These are phyloP conservation scores for Nymphaea colorata DNA, from an alignment of 164 flowering plant species.

Conservation along the genomic window DNA sequence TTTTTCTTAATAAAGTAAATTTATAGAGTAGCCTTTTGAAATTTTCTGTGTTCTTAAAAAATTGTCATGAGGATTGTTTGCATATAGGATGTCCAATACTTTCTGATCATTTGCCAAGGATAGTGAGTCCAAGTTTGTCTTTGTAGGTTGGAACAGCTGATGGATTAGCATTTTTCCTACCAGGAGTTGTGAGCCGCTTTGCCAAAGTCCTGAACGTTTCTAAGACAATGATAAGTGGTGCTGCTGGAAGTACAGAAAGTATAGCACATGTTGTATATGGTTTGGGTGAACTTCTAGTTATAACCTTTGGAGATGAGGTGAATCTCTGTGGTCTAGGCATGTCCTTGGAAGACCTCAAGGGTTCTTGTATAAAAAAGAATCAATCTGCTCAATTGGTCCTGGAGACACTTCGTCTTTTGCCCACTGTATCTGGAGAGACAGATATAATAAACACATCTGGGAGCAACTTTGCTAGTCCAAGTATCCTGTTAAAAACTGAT, in stretches of 20 bases:
- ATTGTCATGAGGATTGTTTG: background rate
- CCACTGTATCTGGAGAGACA: background rate
- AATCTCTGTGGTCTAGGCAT: constrained; percentile 26
- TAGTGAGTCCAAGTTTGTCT: background rate
- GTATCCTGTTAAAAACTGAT: constrained; percentile 5
- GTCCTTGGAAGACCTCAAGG: constrained; percentile 11
- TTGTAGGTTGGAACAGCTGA: constrained; percentile 85
- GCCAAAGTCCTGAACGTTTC: constrained; percentile 68
- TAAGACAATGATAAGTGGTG: constrained; percentile 81
- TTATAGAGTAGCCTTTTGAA: background rate
- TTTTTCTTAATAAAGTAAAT: too few species aligned
- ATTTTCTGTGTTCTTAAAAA: background rate
- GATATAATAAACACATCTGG: constrained; percentile 10
- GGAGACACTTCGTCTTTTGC: constrained; percentile 59
- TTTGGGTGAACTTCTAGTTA: constrained; percentile 68
- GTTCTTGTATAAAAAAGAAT: constrained; percentile 9
- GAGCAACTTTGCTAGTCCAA: constrained; percentile 14
- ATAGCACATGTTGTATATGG: constrained; percentile 67
- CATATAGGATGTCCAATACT: background rate
- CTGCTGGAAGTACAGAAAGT: constrained; percentile 80
- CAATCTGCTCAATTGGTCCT: constrained; percentile 33
- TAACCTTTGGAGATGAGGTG: constrained; percentile 65
- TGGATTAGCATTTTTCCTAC: constrained; percentile 87
- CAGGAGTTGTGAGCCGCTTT: constrained; percentile 88
- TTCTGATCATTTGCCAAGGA: background rate